A percentile compares a stretch with the other conserved stretches of the same genome.
Evolutionary conservation across 371 early-diverging fungal genomes (phyloP).

Genomic region (Blakeslea trispora): DNA sequence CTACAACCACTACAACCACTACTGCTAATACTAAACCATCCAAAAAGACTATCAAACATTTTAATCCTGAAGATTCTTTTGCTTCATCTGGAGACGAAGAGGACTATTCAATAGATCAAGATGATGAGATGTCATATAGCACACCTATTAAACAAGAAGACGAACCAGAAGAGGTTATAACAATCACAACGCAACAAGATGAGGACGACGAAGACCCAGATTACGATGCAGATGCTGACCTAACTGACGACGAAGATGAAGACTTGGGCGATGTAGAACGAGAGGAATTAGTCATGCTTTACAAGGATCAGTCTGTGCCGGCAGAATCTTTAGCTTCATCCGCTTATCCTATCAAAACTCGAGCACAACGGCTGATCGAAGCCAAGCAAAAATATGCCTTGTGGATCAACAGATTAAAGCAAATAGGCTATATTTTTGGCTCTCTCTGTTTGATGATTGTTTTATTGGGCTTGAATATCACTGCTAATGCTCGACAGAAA

Average conservation of each 20-base stretch:
- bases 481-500: slow-evolving; percentile 12
- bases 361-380: slow-evolving; percentile 6
- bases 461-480: slow-evolving; percentile 5
- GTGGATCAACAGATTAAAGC: slow-evolving; percentile 11
- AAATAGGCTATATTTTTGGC: background rate
- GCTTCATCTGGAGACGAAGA: slow-evolving; percentile 11
- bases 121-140: background rate
- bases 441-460: background rate
- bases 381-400: background rate
- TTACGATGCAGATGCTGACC: slow-evolving; percentile 9
- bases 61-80: slow-evolving; percentile 22
- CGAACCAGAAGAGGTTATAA: slow-evolving; percentile 3
- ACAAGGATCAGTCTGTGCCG: slow-evolving; percentile 17
- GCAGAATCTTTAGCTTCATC: slow-evolving; percentile 6
- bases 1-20: background rate
- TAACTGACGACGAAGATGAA: slow-evolving; percentile 11
- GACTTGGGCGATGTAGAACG: slow-evolving; percentile 11
- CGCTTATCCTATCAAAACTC: slow-evolving; percentile 4
- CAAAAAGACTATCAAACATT: background rate
- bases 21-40: background rate
- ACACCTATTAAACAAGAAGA: background rate
- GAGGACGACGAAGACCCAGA: slow-evolving; percentile 11
- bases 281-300: slow-evolving; percentile 13
- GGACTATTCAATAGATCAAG: background rate
- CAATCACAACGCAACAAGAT: background rate